Evolutionary conservation across 805 yeast genomes (phyloP).

Genomic region (Millerozyma miso): DNA sequence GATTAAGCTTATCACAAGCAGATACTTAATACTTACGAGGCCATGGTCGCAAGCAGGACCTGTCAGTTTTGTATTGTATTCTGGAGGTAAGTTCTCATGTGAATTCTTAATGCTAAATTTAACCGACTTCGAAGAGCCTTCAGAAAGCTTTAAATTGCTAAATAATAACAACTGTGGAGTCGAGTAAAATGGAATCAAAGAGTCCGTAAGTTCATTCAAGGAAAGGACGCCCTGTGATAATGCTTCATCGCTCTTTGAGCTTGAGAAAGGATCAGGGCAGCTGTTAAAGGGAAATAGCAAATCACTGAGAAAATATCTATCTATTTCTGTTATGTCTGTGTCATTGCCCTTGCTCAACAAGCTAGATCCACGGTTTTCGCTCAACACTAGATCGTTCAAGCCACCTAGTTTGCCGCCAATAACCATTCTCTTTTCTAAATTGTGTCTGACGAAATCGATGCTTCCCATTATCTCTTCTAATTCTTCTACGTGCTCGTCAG

Average conservation of each 20-base stretch:
- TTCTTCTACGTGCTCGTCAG: conserved; percentile 13
- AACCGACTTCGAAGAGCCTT: conserved; percentile 15
- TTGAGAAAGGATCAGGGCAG: conserved; percentile 5
- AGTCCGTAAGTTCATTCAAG: conserved; percentile 24
- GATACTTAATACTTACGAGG: conserved; percentile 31
- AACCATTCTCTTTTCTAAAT: conserved; percentile 14
- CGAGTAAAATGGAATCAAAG: conserved; percentile 36
- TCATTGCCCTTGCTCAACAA: conserved; percentile 4
- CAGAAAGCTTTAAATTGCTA: conserved; percentile 22
- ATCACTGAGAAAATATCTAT: conserved; percentile 30
- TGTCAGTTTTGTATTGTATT: conserved; percentile 39
- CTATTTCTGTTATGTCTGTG: conserved; percentile 15
- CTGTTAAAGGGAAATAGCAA: conserved; percentile 29
- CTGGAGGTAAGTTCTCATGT: conserved; percentile 29
- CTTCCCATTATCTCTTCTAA: conserved; percentile 18
- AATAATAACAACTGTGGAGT: conserved; percentile 38
- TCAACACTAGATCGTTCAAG: conserved; percentile 26
- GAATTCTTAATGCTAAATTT: conserved; percentile 20
- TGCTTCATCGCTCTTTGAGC: conserved; percentile 5
- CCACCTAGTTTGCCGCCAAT: conserved; percentile 36
- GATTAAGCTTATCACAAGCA: conserved; percentile 31
- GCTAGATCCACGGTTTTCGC: conserved; percentile 6
- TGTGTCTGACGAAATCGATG: conserved; percentile 19
- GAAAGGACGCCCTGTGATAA: conserved; percentile 9
- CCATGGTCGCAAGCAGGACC: conserved; percentile 39